phyloP scores from a whole-genome alignment of 257 asterid species.

The Forsythia viridissima region DNA sequence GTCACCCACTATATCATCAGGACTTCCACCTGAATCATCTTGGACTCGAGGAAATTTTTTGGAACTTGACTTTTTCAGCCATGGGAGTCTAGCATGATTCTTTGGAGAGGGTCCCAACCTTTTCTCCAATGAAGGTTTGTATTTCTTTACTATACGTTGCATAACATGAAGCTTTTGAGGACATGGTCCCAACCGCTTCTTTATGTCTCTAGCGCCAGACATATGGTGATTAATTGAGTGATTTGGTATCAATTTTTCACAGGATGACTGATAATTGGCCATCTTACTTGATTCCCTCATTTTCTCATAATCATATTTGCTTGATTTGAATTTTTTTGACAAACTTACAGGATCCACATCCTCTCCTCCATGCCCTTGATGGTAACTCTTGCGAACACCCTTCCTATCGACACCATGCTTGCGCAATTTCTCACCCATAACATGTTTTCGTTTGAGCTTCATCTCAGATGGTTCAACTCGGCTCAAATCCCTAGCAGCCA shows the following conservation, averaged over 20 bases:
- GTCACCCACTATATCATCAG: slow-evolving; percentile 38
- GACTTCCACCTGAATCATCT: slow-evolving; percentile 33
- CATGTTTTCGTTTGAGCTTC: slow-evolving; percentile 30
- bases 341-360: slow-evolving; percentile 19
- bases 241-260: slow-evolving; percentile 32
- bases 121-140: slow-evolving; percentile 49
- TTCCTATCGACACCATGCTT: slow-evolving; percentile 36
- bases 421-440: slow-evolving; percentile 22
- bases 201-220: slow-evolving; percentile 52
- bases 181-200: slow-evolving; percentile 61
- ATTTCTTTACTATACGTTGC: slow-evolving; percentile 37
- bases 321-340: slow-evolving; percentile 36
- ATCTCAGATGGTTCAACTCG: slow-evolving; percentile 33
- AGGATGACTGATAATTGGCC: slow-evolving; percentile 27
- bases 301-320: slow-evolving; percentile 28
- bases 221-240: slow-evolving; percentile 25
- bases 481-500: slow-evolving; percentile 27
- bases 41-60: slow-evolving; percentile 20
- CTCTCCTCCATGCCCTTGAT: slow-evolving; percentile 31
- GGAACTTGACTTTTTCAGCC: slow-evolving; percentile 45
- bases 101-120: slow-evolving; percentile 56
- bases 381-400: slow-evolving; percentile 41
- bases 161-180: slow-evolving; percentile 50
- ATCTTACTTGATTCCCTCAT: slow-evolving; percentile 24
- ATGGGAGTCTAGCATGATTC: slow-evolving; percentile 41